These are phyloP conservation scores for Leishmania lainsoni DNA, from an alignment of 208 protist species.

Conservation along the genomic window DNA sequence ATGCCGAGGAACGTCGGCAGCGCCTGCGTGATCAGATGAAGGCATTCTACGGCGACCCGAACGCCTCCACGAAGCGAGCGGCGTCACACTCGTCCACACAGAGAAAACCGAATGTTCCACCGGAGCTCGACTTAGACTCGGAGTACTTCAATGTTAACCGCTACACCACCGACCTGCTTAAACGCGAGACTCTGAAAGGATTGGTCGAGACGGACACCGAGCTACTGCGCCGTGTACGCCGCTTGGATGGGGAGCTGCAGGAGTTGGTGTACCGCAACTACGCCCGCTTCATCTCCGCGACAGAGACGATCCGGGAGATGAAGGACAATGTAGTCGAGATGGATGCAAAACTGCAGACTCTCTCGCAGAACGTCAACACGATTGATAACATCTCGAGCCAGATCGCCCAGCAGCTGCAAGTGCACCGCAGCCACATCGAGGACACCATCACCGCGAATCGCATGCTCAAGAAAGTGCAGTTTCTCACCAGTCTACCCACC, in stretches of 20 bases:
- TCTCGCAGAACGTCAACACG: constrained; percentile 71
- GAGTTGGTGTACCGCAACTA: constrained; percentile 99
- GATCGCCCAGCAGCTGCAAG: constrained; percentile 61
- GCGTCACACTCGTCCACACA: constrained; percentile 7
- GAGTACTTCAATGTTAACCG: constrained; percentile 80
- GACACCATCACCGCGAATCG: constrained; percentile 70
- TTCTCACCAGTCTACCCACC: constrained; percentile 71
- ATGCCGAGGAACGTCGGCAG: constrained; percentile 51
- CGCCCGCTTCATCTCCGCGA: constrained; percentile 98
- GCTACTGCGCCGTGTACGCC: constrained; percentile 70
- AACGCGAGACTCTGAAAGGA: constrained; percentile 67
- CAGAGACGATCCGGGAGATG: constrained; percentile 97
- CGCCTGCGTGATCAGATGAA: constrained; percentile 78
- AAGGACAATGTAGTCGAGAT: constrained; percentile 88
- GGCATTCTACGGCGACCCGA: constrained; percentile 81
- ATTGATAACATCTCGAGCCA: constrained; percentile 72
- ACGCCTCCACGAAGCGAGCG: constrained; percentile 21
- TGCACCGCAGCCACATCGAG: constrained; percentile 73
- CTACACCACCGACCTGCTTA: constrained; percentile 85
- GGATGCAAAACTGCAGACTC: constrained; percentile 80
- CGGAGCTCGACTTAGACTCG: constrained; percentile 81
- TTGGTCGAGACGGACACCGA: constrained; percentile 82
- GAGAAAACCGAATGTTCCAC: constrained; percentile 38
- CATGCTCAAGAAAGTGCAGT: constrained; percentile 84
- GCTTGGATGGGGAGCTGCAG: constrained; percentile 96